These are phyloP conservation scores for Metarhizium anisopliae DNA, from an alignment of 2,329 filamentous ascomycete genomes.

Conservation along the genomic window DNA sequence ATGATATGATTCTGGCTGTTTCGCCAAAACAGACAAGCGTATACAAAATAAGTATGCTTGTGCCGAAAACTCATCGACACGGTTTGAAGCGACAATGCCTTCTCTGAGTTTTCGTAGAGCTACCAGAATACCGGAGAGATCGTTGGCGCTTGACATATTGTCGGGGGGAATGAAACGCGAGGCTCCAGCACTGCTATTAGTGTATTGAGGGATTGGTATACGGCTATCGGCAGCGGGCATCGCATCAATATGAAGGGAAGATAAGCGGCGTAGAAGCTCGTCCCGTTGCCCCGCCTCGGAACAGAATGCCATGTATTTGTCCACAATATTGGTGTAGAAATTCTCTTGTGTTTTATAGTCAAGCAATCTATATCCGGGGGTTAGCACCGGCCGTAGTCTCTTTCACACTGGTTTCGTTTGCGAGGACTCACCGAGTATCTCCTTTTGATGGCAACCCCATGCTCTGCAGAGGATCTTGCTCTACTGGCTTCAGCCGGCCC, in stretches of 20 bases:
- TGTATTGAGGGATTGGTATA: not conserved
- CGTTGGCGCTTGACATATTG: constrained; percentile 38
- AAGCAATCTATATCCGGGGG: constrained; percentile 44
- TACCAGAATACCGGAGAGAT: constrained; percentile 66
- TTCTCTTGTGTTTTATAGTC: constrained; percentile 71
- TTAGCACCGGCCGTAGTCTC: not conserved
- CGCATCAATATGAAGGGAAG: constrained; percentile 39
- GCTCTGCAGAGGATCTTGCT: constrained; percentile 67
- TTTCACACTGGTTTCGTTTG: not conserved
- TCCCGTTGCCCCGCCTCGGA: constrained; percentile 62
- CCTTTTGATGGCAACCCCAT: constrained; percentile 88
- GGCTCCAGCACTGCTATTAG: not conserved
- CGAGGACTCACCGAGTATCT: constrained; percentile 59
- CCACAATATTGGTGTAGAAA: constrained; percentile 81
- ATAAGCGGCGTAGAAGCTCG: constrained; percentile 67
- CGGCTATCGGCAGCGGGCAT: not conserved
- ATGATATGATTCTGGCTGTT: constrained; percentile 81
- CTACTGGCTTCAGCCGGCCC: constrained; percentile 64
- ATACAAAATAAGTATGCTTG: constrained; percentile 89
- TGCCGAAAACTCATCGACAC: constrained; percentile 73
- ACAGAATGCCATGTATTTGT: constrained; percentile 85
- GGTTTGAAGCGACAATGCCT: constrained; percentile 70
- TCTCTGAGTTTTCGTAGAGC: constrained; percentile 89
- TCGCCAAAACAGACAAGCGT: constrained; percentile 69
- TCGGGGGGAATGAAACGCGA: constrained; percentile 5